Evolutionary conservation across 805 yeast genomes (phyloP), one percentile per base, ranked within the genome.

Genomic region (Dipodascus geniculatus): DNA sequence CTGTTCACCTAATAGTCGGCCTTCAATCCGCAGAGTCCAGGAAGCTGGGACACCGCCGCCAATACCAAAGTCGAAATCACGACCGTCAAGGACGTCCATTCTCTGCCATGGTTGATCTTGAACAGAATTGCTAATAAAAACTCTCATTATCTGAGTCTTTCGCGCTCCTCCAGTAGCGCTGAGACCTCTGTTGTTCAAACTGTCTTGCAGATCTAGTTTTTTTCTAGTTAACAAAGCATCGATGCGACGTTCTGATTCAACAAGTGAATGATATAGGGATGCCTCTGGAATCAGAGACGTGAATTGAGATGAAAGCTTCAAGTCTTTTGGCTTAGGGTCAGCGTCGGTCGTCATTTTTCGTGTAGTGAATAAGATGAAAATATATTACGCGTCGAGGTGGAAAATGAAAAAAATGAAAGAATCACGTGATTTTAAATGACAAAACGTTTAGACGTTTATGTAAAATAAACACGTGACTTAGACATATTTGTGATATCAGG

Each of bases 21-120:
- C 99, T 68, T 93, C 98, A 23, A 93, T 78, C 54, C 95, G 76
- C 59, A 91, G 75, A 1, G 93, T 85, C 97, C 97, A 91, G 1
- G 79, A 66, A 2, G 87, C 77, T 48, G 70, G 68, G n/a, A 58
- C 55, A 11, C 60, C 54, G 17, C 64, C 66, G 4, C 44, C 44
- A 17, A 61, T 63, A 53, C 63, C 67, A 48, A 66, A 63, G 42
- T 67, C 69, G 28, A 63, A 64, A 23, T 67, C 55, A 22, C 58
- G 61, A 44, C 55, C 62, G 47, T 65, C 68, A 6, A 65, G 54
- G 74, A 79, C 59, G 19, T 64, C 58, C 35, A 61, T 65, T 57
- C 58, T 56, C 65, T 85, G 91, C 98, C 98, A 93, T 48, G 91
- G 87, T 70, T 91, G 98, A 65, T 87, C 86, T 57, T 83, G 86